A percentile compares a stretch with the other conserved stretches of the same genome.
These are phyloP conservation scores for Bacidia rubella DNA, from an alignment of 495 filamentous ascomycete species.

Conservation along the genomic window DNA sequence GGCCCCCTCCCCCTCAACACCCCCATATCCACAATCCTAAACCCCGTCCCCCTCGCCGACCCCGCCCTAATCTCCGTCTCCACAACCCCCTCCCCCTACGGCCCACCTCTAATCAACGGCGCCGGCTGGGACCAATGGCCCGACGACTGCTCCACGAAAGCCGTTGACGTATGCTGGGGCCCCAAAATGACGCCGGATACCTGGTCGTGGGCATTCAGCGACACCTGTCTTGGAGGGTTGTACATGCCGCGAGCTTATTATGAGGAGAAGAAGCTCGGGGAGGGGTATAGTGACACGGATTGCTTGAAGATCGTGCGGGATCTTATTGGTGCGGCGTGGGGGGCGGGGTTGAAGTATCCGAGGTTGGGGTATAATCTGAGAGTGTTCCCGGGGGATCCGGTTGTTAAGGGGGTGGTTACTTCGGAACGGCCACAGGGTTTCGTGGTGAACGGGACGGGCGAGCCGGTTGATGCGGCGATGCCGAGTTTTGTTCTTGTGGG, in stretches of 20 bases:
- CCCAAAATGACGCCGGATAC: not conserved
- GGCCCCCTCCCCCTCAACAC: too few relatives aligned
- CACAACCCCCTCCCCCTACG: too few relatives aligned
- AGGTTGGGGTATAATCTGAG: not conserved
- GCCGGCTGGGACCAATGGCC: not conserved
- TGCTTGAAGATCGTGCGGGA: too few relatives aligned
- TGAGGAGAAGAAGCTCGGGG: too few relatives aligned
- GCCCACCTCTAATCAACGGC: not conserved
- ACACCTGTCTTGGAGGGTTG: not conserved
- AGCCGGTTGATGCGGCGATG: not conserved
- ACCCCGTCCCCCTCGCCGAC: too few relatives aligned
- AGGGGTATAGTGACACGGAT: too few relatives aligned
- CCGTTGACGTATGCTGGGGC: not conserved
- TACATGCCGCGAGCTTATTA: not conserved
- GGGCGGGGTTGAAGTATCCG: too few relatives aligned
- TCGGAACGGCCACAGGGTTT: not conserved
- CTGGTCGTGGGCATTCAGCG: not conserved
- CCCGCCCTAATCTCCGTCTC: too few relatives aligned
- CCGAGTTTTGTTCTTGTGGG: not conserved
- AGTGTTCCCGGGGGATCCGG: not conserved
- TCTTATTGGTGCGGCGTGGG: too few relatives aligned
- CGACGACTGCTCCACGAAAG: not conserved
- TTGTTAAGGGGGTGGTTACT: not conserved
- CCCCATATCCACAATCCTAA: too few relatives aligned
- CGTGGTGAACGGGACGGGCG: not conserved